Conservation (phyloP, 2,329 filamentous ascomycete species). For the Cladosporium phlei region DNA sequence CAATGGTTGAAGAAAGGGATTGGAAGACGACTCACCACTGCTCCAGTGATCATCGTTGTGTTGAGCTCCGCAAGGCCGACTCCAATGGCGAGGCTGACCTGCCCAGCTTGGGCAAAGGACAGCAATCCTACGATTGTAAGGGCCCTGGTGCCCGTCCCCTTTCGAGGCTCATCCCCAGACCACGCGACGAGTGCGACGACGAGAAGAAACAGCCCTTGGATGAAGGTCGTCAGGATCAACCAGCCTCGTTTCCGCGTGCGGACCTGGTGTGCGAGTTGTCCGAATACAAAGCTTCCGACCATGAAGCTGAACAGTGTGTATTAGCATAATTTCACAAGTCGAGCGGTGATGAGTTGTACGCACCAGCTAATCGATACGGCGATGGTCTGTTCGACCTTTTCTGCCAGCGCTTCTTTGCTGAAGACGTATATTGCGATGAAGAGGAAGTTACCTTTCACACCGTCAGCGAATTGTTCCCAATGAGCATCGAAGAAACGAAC, state of each 20-base stretch:
- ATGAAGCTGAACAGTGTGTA: slow-evolving; percentile 15
- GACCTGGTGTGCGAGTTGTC: slow-evolving; percentile 18
- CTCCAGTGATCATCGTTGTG: slow-evolving; percentile 25
- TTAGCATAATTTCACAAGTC: neutral
- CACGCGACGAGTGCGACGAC: slow-evolving; percentile 16
- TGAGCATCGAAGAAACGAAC: too few species aligned
- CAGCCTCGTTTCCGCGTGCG: slow-evolving; percentile 17
- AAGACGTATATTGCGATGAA: slow-evolving; percentile 8
- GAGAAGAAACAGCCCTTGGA: slow-evolving; percentile 17
- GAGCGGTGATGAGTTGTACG: neutral
- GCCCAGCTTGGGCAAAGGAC: slow-evolving; percentile 17
- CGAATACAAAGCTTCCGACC: slow-evolving; percentile 19
- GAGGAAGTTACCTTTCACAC: slow-evolving; percentile 1
- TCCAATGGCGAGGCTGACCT: slow-evolving; percentile 20
- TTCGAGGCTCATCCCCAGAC: neutral
- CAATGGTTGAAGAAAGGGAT: neutral
- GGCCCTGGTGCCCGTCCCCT: slow-evolving; percentile 8
- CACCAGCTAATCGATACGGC: slow-evolving; percentile 4
- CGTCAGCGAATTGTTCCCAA: slow-evolving; percentile 27
- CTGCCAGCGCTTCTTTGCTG: slow-evolving; percentile 2
- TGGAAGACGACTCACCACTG: slow-evolving; percentile 16
- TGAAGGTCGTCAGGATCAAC: slow-evolving; percentile 20
- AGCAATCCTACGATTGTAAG: slow-evolving; percentile 16
- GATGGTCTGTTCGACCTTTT: slow-evolving; percentile 8
- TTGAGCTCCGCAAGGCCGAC: slow-evolving; percentile 22